These are phyloP conservation scores for Euphorbia corollata DNA, from an alignment of 441 rosid genomes.

Conservation along the genomic window DNA sequence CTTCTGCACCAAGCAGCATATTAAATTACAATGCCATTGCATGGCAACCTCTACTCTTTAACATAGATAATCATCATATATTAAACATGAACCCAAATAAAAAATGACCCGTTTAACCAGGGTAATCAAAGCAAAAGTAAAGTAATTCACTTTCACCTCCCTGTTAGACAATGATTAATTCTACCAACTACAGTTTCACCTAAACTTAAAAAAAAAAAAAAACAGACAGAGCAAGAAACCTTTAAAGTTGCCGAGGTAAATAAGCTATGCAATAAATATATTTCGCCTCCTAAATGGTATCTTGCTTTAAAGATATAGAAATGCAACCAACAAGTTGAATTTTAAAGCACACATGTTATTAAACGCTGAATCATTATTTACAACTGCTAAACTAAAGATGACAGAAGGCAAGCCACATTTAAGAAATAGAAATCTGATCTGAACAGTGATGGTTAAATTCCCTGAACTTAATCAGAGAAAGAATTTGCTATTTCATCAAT, in stretches of 20 bases:
- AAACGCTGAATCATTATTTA: constrained; percentile 22
- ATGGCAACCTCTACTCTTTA: neutral
- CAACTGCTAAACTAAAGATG: constrained; percentile 20
- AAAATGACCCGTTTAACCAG: neutral
- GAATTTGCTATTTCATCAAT: constrained; percentile 28
- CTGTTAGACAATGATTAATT: too few relatives aligned
- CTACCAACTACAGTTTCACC: neutral
- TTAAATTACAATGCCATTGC: neutral
- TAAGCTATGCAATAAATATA: neutral
- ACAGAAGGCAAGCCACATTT: constrained; percentile 20
- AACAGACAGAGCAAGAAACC: neutral
- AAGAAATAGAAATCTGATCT: constrained; percentile 16
- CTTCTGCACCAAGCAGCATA: neutral
- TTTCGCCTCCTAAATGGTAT: neutral
- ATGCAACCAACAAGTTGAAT: constrained; percentile 1
- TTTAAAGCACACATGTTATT: constrained; percentile 24
- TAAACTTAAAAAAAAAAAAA: neutral
- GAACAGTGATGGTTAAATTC: constrained; percentile 24
- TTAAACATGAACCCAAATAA: too few relatives aligned
- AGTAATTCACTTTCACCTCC: neutral
- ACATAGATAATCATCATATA: neutral
- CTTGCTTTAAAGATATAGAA: neutral
- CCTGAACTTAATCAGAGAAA: constrained; percentile 23
- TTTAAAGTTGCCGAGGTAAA: neutral
- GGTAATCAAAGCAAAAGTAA: neutral